Evolutionary conservation across 2,329 filamentous ascomycete genomes (phyloP).

Genomic region (Colletotrichum paranaense): DNA sequence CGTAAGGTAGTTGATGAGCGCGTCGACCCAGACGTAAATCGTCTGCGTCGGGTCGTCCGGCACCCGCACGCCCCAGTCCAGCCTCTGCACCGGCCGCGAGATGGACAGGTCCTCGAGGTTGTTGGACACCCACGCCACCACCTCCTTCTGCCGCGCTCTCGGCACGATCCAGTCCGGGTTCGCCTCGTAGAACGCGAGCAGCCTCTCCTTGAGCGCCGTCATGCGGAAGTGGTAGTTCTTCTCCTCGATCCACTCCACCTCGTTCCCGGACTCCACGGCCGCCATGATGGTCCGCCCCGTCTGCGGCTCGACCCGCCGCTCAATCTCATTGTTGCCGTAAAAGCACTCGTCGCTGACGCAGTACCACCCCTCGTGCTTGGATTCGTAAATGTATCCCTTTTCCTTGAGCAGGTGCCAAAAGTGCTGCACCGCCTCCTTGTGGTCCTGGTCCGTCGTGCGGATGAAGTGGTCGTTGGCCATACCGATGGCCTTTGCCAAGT

Average conservation of each 20-base stretch:
- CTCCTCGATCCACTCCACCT: conserved; percentile 95
- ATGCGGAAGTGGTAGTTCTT: conserved; percentile 95
- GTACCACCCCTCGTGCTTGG: conserved; percentile 95
- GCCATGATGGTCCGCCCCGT: conserved; percentile 88
- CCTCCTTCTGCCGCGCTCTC: conserved; percentile 77
- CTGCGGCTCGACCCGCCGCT: conserved; percentile 78
- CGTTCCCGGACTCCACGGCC: conserved; percentile 87
- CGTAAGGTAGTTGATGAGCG: conserved; percentile 92
- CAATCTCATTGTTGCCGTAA: conserved; percentile 82
- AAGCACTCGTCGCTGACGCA: conserved; percentile 97
- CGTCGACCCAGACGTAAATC: conserved; percentile 98
- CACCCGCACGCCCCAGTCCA: conserved; percentile 90
- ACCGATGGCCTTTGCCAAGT: conserved; percentile 75
- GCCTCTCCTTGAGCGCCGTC: conserved; percentile 80
- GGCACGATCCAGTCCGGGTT: conserved; percentile 86
- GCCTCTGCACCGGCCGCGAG: conserved; percentile 80
- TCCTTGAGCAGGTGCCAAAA: conserved; percentile 88
- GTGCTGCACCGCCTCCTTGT: conserved; percentile 86
- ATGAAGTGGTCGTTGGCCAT: conserved; percentile 89
- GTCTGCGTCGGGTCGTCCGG: conserved; percentile 88
- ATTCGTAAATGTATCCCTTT: conserved; percentile 82
- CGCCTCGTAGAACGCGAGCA: conserved; percentile 82
- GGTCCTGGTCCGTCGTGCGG: conserved; percentile 86
- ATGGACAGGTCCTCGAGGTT: conserved; percentile 90
- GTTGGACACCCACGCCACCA: conserved; percentile 79